Evolutionary conservation across 306 rosid genomes (phyloP).

Genomic region (Bauhinia variegata): DNA sequence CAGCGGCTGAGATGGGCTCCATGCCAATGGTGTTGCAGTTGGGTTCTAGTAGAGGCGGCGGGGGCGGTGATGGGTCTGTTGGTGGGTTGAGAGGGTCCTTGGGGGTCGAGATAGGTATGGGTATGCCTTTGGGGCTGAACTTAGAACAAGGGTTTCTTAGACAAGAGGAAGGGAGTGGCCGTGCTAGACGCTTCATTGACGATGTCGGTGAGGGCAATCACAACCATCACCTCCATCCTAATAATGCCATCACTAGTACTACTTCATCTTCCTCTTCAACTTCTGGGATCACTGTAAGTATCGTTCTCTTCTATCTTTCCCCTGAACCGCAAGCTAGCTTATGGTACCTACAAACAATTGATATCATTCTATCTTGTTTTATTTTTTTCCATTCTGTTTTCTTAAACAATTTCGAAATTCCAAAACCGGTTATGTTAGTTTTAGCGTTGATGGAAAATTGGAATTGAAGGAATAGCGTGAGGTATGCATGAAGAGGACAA

Average conservation of each 20-base stretch:
- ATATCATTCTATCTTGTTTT: too few relatives aligned
- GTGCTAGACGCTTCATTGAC: constrained; percentile 45
- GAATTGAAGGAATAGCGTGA: too few relatives aligned
- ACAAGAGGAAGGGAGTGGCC: constrained; percentile 45
- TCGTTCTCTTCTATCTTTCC: not conserved
- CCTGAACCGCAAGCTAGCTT: not conserved
- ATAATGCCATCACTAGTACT: constrained; percentile 21
- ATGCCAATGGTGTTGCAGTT: constrained; percentile 65
- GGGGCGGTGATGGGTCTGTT: too few relatives aligned
- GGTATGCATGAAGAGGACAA: too few relatives aligned
- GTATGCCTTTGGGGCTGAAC: constrained; percentile 83
- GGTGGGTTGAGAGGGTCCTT: constrained; percentile 46
- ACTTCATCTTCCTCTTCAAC: constrained; percentile 49
- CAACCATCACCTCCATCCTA: constrained; percentile 39
- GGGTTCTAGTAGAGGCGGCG: constrained; percentile 49
- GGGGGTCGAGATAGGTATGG: constrained; percentile 56
- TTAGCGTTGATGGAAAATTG: too few relatives aligned
- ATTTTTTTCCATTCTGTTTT: too few relatives aligned
- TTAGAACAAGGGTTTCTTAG: constrained; percentile 73
- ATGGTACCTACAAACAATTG: too few relatives aligned
- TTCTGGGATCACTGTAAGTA: constrained; percentile 58
- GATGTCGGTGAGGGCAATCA: constrained; percentile 44
- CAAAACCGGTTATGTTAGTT: too few relatives aligned
- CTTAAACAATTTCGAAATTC: too few relatives aligned
- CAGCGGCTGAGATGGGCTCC: constrained; percentile 48